These are phyloP conservation scores for Nitzschia palea DNA, from an alignment of 108 stramenopile species.

Conservation along the genomic window DNA sequence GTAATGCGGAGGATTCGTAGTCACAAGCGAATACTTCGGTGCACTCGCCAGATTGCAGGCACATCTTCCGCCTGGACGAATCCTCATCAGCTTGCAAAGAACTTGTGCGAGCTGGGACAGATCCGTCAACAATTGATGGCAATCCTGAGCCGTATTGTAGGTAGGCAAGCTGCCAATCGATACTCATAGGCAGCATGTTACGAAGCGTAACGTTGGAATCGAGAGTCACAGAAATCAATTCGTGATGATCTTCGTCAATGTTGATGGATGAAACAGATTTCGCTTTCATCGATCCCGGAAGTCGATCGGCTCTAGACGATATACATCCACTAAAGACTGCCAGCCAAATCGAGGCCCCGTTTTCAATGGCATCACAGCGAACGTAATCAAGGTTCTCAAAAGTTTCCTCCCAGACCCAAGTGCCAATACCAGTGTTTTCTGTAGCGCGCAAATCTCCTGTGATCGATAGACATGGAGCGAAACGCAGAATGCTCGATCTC, in stretches of 20 bases:
- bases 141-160: not conserved
- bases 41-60: constrained; percentile 34
- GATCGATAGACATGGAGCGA: constrained; percentile 7
- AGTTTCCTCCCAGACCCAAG: constrained; percentile 38
- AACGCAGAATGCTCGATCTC: constrained; percentile 33
- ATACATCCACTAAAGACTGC: constrained; percentile 25
- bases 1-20: not conserved
- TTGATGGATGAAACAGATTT: not conserved
- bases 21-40: constrained; percentile 45
- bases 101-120: not conserved
- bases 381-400: constrained; percentile 17
- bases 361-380: constrained; percentile 8
- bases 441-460: not conserved
- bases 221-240: constrained; percentile 38
- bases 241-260: constrained; percentile 14
- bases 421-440: not conserved
- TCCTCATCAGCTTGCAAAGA: not conserved
- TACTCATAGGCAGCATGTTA: constrained; percentile 55
- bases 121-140: constrained; percentile 21
- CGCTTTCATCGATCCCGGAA: not conserved
- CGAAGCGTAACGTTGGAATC: constrained; percentile 51
- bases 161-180: constrained; percentile 40
- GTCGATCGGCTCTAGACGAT: not conserved
- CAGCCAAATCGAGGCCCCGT: constrained; percentile 11
- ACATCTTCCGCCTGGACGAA: not conserved